Conservation (phyloP, 2,329 filamentous ascomycete genomes). For the Venturiaceae sp. region DNA sequence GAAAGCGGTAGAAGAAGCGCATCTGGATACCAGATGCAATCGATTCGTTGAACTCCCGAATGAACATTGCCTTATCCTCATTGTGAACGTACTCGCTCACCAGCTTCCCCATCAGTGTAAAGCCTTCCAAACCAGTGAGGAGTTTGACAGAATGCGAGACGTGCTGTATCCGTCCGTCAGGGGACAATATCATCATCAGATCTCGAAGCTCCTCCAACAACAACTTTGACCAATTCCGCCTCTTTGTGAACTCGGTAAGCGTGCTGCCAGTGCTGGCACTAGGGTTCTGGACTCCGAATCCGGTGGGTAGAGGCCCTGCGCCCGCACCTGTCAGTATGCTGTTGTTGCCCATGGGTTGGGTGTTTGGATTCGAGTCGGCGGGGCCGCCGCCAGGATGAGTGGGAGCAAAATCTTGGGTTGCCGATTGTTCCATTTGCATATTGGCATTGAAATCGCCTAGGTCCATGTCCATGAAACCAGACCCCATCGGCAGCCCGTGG, state of each 20-base stretch:
- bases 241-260: conserved; percentile 55
- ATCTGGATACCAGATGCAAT: conserved; percentile 72
- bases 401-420: neutral
- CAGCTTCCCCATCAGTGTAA: conserved; percentile 64
- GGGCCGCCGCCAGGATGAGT: conserved; percentile 17
- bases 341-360: conserved; percentile 5
- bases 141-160: conserved; percentile 68
- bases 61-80: conserved; percentile 74
- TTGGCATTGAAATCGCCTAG: neutral
- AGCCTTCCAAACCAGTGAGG: conserved; percentile 65
- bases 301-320: conserved; percentile 45
- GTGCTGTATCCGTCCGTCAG: conserved; percentile 75
- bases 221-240: conserved; percentile 74
- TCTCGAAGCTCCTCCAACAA: conserved; percentile 86
- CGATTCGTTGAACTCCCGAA: conserved; percentile 80
- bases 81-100: conserved; percentile 77
- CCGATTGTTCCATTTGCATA: neutral
- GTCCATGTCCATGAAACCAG: neutral
- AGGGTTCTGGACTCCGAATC: conserved; percentile 31
- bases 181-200: conserved; percentile 76
- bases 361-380: conserved; percentile 16
- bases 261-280: conserved; percentile 40
- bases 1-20: conserved; percentile 79
- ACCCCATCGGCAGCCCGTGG: neutral
- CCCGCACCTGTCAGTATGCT: conserved; percentile 33